These are phyloP conservation scores for Collybiopsis confluens DNA, from an alignment of 768 basidiomycete species.

Conservation along the genomic window DNA sequence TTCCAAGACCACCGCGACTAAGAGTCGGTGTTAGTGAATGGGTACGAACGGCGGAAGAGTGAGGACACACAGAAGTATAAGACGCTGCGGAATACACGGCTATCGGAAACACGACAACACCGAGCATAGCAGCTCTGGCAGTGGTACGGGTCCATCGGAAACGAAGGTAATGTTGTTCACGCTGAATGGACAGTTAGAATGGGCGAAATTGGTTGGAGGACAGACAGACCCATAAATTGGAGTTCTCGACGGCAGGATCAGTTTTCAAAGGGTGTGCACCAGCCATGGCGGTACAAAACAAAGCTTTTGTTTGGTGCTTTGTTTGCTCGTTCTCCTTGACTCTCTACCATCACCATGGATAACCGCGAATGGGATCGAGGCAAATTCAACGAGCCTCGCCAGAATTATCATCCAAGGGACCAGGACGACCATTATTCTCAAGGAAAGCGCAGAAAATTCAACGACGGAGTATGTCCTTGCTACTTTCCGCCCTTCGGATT, in stretches of 20 bases:
- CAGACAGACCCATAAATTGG: conserved; percentile 41
- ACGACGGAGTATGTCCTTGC: conserved; percentile 51
- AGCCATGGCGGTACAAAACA: conserved; percentile 41
- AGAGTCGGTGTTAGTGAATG: conserved; percentile 1
- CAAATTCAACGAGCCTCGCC: conserved; percentile 46
- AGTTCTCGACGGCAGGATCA: conserved; percentile 60
- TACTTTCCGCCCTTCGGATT: conserved; percentile 7
- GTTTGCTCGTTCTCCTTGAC: conserved; percentile 23
- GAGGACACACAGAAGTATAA: not conserved
- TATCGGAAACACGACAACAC: conserved; percentile 9
- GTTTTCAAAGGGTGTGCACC: conserved; percentile 39
- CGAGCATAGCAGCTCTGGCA: conserved; percentile 5
- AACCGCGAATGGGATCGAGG: conserved; percentile 82
- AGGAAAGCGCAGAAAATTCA: conserved; percentile 75
- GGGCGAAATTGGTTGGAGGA: not conserved
- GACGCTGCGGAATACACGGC: not conserved
- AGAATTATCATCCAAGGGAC: conserved; percentile 54
- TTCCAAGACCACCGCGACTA: conserved; percentile 19
- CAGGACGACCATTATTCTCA: conserved; percentile 65
- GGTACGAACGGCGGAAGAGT: conserved; percentile 1
- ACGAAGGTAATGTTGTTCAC: conserved; percentile 12
- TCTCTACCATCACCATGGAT: conserved; percentile 34
- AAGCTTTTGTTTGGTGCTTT: conserved; percentile 34
- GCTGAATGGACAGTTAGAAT: conserved; percentile 7
- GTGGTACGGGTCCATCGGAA: conserved; percentile 13